phyloP scores from a whole-genome alignment of 2,329 filamentous ascomycete genomes.

The Xylaria sp. region DNA sequence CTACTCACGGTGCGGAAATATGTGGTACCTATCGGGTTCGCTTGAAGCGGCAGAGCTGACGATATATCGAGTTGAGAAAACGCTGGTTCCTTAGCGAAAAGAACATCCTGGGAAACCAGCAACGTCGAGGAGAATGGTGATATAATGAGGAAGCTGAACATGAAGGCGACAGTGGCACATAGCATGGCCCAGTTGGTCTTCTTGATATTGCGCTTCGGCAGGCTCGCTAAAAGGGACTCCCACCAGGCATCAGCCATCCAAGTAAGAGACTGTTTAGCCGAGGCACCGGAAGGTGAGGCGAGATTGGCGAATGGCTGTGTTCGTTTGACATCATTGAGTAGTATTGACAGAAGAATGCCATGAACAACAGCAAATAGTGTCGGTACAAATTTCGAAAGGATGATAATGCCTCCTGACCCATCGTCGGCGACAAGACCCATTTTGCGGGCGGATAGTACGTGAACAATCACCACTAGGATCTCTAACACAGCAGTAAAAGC shows the following conservation, averaged over 20 bases:
- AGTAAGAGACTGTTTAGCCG: conserved; percentile 26
- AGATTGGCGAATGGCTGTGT: conserved; percentile 35
- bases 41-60: conserved; percentile 27
- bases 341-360: conserved; percentile 33
- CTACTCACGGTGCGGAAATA: conserved; percentile 37
- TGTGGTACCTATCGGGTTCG: conserved; percentile 29
- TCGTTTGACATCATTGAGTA: conserved; percentile 34
- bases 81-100: conserved; percentile 26
- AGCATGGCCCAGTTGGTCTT: conserved; percentile 32
- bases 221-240: conserved; percentile 26
- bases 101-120: conserved; percentile 31
- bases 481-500: conserved; percentile 28
- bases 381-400: conserved; percentile 35
- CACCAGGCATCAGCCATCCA: conserved; percentile 37
- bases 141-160: conserved; percentile 32
- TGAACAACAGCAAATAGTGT: conserved; percentile 34
- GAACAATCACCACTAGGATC: conserved; percentile 26
- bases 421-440: conserved; percentile 31
- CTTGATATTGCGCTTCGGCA: conserved; percentile 25
- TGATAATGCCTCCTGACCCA: conserved; percentile 27
- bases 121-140: conserved; percentile 37
- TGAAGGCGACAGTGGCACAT: conserved; percentile 28
- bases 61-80: conserved; percentile 33
- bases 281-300: conserved; percentile 29
- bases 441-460: conserved; percentile 30